phyloP scores from a whole-genome alignment of 148 eudicot genomes.

The Rhododendron mucronatum region DNA sequence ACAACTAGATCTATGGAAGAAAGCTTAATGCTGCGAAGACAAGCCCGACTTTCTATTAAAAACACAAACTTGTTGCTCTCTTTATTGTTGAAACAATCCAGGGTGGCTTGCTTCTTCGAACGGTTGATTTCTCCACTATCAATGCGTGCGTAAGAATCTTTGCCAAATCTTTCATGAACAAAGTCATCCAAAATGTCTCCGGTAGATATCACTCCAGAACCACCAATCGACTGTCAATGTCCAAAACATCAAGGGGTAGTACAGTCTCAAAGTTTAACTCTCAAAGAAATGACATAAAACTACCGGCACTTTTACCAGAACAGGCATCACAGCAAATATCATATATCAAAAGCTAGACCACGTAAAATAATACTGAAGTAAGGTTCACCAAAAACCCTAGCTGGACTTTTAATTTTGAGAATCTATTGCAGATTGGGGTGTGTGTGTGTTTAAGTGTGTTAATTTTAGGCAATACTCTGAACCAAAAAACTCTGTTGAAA shows the following conservation, averaged over 20 bases:
- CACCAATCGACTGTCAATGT: conserved; percentile 41
- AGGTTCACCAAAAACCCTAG: background rate
- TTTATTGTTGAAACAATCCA: conserved; percentile 42
- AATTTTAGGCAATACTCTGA: conserved; percentile 7
- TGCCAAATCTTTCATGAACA: conserved; percentile 53
- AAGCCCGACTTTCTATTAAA: conserved; percentile 64
- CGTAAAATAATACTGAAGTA: background rate
- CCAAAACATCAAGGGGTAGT: background rate
- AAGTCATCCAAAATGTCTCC: conserved; percentile 71
- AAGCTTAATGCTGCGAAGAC: conserved; percentile 48
- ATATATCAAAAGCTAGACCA: background rate
- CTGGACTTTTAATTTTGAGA: background rate
- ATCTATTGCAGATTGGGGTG: background rate
- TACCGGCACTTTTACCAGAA: background rate
- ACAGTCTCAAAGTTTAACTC: background rate
- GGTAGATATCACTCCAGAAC: conserved; percentile 39
- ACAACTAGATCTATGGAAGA: conserved; percentile 50
- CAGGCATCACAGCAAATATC: background rate
- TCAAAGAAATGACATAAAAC: background rate
- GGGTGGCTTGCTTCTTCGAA: conserved; percentile 40
- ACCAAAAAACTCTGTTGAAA: background rate
- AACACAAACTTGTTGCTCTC: conserved; percentile 39
- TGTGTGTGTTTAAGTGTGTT: background rate
- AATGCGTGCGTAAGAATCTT: conserved; percentile 57
- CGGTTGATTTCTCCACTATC: conserved; percentile 27